A percentile compares a stretch with the other conserved stretches of the same genome.
Conservation (phyloP, 202 grass and related monocot genomes). For the Brachypodium distachyon region DNA sequence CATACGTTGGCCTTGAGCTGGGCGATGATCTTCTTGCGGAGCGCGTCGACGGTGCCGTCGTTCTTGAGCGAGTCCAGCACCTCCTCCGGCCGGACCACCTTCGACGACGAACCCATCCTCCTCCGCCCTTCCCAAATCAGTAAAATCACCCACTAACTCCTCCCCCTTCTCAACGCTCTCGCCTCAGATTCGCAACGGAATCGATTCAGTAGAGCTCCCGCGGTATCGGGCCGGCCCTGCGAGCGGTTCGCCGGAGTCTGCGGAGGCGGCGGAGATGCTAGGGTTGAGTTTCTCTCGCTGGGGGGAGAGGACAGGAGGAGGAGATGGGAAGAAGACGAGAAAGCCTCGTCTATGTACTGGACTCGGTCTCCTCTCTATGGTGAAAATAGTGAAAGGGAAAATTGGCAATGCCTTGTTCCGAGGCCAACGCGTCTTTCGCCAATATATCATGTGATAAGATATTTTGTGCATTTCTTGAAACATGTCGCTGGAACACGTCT, state of each 20-base stretch:
- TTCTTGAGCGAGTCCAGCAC: constrained; percentile 87
- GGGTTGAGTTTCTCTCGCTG: neutral
- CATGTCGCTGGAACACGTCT: too few relatives aligned
- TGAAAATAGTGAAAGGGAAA: too few relatives aligned
- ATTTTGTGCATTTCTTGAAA: too few relatives aligned
- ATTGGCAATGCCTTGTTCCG: too few relatives aligned
- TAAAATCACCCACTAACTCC: neutral
- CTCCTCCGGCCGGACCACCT: constrained; percentile 68
- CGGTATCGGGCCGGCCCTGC: neutral
- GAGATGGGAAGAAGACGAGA: neutral
- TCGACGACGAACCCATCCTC: constrained; percentile 48
- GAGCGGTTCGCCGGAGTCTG: neutral
- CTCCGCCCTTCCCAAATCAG: neutral
- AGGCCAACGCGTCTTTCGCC: too few relatives aligned
- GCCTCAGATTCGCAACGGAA: neutral
- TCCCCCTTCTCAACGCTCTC: neutral
- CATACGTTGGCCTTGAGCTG: constrained; percentile 89
- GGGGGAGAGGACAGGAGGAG: neutral
- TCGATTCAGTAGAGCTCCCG: neutral
- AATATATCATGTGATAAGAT: too few relatives aligned
- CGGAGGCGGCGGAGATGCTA: neutral
- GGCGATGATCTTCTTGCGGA: constrained; percentile 89
- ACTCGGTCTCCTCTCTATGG: neutral
- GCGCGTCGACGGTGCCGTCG: constrained; percentile 87
- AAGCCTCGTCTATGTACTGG: neutral